Evolutionary conservation across 1,284 basidiomycete genomes (phyloP), one percentile per base, ranked within the genome.

Genomic region (Cryptococcus floricola): DNA sequence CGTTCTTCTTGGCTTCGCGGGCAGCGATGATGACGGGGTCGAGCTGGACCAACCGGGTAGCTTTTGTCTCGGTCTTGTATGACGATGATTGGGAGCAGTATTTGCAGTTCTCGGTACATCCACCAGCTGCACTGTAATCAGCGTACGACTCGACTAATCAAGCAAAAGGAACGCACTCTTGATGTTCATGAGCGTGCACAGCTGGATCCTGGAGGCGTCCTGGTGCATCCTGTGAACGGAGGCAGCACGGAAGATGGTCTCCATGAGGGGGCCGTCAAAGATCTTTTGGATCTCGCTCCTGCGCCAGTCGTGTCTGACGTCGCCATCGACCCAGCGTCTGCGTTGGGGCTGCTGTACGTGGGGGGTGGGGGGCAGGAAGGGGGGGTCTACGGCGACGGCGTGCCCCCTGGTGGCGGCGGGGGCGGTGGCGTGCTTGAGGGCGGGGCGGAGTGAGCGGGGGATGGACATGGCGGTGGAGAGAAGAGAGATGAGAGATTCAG

Each of bases 151-250:
- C 16, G 28, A 19, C n/a, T 38, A n/a, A 41, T 10, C 49, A 51
- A 14, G 19, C 9, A 28, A 25, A n/a, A 23, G 31, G 74, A 60
- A 60, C 88, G 63, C 73, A 92, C 90, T 94, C 79, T 98, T 98
- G 78, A 98, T 98, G 76, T 98, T 98, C 89, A 98, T 94, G 34
- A 98, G 83, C 2, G 95, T 98, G 73, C 94, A 98, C 25, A 98
- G 83, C 79, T 98, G 95, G 38, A 98, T 85, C 78, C 95, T 89
- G 65, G 79, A 83, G 38, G 91, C 86, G 76, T 95, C 89, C 65
- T 97, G 91, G 74, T 91, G 81, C 70, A 86, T 81, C 63, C 94
- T 82, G 78, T 98, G 95, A 23, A 95, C 84, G 3, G 71, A 72
- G 5, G 81, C 81, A 45, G 92, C 87, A 52, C 85, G 84, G 76